These are phyloP conservation scores for Mycena citricolor DNA, from an alignment of 1,284 basidiomycete genomes.

Conservation along the genomic window DNA sequence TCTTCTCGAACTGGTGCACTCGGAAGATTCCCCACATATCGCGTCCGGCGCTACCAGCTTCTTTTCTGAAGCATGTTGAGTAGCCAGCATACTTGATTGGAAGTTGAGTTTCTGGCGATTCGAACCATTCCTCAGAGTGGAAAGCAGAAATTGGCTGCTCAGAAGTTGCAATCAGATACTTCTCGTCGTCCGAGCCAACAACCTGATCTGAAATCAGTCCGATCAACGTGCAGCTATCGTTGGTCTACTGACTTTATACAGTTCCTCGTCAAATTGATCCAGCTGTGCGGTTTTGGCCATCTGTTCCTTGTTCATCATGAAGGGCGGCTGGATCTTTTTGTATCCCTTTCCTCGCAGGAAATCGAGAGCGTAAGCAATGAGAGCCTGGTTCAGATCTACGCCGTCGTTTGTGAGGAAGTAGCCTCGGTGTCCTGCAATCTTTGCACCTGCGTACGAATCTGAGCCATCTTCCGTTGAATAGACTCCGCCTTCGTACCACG, in stretches of 20 bases:
- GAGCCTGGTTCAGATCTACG: slow-evolving; percentile 95
- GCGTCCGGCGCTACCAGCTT: slow-evolving; percentile 94
- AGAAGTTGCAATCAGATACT: slow-evolving; percentile 98
- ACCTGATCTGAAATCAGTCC: slow-evolving; percentile 38
- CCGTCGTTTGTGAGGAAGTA: slow-evolving; percentile 97
- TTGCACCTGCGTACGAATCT: slow-evolving; percentile 58
- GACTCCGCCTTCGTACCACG: slow-evolving; percentile 57
- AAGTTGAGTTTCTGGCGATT: slow-evolving; percentile 86
- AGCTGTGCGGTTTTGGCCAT: slow-evolving; percentile 99
- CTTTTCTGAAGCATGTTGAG: slow-evolving; percentile 99
- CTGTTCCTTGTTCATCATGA: slow-evolving; percentile 97
- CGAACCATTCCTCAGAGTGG: slow-evolving; percentile 97
- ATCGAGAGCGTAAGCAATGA: slow-evolving; percentile 94
- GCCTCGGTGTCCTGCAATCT: slow-evolving; percentile 93
- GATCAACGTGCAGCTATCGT: no score
- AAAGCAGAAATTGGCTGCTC: slow-evolving; percentile 98
- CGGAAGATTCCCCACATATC: slow-evolving; percentile 99
- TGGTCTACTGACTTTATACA: slow-evolving; percentile 79
- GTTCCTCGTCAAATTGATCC: slow-evolving; percentile 96
- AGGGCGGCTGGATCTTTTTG: slow-evolving; percentile 96
- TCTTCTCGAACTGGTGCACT: slow-evolving; percentile 99
- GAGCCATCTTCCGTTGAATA: no score
- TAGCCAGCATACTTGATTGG: slow-evolving; percentile 86
- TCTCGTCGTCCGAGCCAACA: slow-evolving; percentile 90
- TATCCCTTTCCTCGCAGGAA: slow-evolving; percentile 83